These are phyloP conservation scores for Naganishia albida DNA, from an alignment of 1,284 basidiomycete genomes.

Conservation along the genomic window DNA sequence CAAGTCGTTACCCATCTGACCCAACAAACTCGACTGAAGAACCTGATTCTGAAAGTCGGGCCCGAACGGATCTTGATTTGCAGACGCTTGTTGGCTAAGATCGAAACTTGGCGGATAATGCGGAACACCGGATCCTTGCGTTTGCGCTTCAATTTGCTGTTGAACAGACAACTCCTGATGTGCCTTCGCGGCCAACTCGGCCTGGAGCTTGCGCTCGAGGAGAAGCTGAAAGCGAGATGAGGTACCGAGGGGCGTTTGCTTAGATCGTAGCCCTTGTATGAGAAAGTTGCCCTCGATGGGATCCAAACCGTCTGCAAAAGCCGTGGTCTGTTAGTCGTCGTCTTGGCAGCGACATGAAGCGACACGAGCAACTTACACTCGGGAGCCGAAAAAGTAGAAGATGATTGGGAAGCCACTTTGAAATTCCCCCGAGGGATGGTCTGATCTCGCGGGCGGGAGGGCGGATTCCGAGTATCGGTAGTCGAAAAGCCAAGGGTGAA, in stretches of 20 bases:
- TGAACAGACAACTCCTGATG: constrained; percentile 5
- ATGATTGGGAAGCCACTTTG: constrained; percentile 18
- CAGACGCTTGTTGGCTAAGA: neutral
- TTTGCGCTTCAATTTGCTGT: neutral
- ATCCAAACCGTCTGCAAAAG: constrained; percentile 14
- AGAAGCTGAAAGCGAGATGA: constrained; percentile 21
- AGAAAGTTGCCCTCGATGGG: constrained; percentile 12
- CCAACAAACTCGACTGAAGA: neutral
- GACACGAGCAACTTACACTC: constrained; percentile 5
- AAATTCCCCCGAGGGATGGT: neutral
- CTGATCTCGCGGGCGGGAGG: neutral
- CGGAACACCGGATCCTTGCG: neutral
- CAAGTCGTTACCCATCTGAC: neutral
- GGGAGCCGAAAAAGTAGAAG: constrained; percentile 12
- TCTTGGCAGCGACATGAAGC: neutral
- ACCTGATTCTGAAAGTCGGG: neutral
- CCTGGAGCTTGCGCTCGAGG: constrained; percentile 23
- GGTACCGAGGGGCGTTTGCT: constrained; percentile 6
- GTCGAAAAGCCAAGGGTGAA: constrained; percentile 5
- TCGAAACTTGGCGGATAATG: neutral
- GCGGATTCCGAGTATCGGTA: neutral
- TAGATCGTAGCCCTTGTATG: constrained; percentile 6
- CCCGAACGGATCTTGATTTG: neutral
- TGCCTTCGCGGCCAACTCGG: constrained; percentile 15
- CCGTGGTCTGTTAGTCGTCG: neutral